Evolutionary conservation across 192 early-diverging fungal genomes (phyloP), one percentile per base, ranked within the genome.

Genomic region (Chytriomyces hyalinus): DNA sequence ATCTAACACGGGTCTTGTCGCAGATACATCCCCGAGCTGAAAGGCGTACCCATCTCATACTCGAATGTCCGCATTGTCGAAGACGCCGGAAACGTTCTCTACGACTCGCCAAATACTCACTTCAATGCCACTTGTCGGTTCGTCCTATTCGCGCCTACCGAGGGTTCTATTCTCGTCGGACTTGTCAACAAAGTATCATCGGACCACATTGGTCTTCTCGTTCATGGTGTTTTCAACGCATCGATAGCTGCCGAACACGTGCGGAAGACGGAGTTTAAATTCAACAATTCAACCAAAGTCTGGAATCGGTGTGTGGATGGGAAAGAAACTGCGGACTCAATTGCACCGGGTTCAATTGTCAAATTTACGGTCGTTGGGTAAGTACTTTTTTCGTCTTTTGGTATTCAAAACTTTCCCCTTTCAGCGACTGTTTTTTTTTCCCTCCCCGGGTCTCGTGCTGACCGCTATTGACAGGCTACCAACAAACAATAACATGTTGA

Each of bases 221-320:
- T 98, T 64, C 94, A 96, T 82, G 93, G 94, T 51, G 92, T 95
- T 7, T 96, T 98, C 86, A 98, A 98, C 76, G 97, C 96, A 24
- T 96, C 95, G 15, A 97, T 98, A 49, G 91, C 97, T 5, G 87
- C 91, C 15, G 91, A 92, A 67, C 85, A 91, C 70, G 93, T 98
- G 51, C 92, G 91, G 43, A 83, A 88, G 69, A 83, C 84, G 69
- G 90, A 87, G 80, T 98, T 92, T 79, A 85, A 89, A 70, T 96
- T 91, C 92, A 73, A 79, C 78, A 69, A 82, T 50, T 73, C 85
- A 22, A 60, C 70, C 6, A 71, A 76, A 17, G 78, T 75, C 2
- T 81, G 64, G 9, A 81, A 63, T 47, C 66, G 78, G 0, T 77
- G 76, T 15, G 49, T 76, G 5, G 78, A 78, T 24, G 80, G 76